Base-by-base conservation (phyloP, 768 basidiomycete species). In the Trametes elegans region DNA sequence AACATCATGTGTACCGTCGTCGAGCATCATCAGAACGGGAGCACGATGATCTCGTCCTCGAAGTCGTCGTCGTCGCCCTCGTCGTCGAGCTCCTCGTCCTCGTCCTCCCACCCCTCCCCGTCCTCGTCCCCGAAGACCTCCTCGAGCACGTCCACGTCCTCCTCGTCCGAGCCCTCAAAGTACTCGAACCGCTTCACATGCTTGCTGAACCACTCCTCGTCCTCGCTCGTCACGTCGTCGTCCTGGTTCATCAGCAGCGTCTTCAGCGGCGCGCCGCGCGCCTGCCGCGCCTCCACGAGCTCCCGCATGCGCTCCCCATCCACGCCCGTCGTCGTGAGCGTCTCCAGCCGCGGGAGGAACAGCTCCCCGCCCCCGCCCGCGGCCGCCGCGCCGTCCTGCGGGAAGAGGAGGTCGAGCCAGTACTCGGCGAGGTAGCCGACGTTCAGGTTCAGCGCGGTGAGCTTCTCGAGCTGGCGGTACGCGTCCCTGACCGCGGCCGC, bases 161-260 rank as follows among this genome's bases (percentile, higher is more conserved):
- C 74, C 41, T 76, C 75, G 40, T 82, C 83, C 29, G 80, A 67
- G 27, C 58, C 64, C 44, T 82, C 83, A 56, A 84, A 87, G 57
- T 73, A 78, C 10, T 79, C 79, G 14, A 87, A 74, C 28, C 69
- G 69, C 53, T 81, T 76, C 59, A 62, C 47, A 47, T 85, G 73
- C 5, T 66, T 66, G 46, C 66, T 71, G 34, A 88, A 62, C 85
- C 85, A 88, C 35, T 64, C 64, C 57, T 74, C 73, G 11, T 83
- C 78, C 21, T 70, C 69, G 1, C 61, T 46, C 0, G 66, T 60
- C n/a, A 87, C 35, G 1, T 70, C 65, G 44, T 80, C 79, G 0
- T 72, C 65, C 49, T 75, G 64, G 35, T 80, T 75, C 69, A 86
- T 75, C 29, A 65, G 66, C 48, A 77, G 65, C n/a, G 68, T 67